Conservation (phyloP, 371 early-diverging fungal species). For the Rhizopus arrhizus region DNA sequence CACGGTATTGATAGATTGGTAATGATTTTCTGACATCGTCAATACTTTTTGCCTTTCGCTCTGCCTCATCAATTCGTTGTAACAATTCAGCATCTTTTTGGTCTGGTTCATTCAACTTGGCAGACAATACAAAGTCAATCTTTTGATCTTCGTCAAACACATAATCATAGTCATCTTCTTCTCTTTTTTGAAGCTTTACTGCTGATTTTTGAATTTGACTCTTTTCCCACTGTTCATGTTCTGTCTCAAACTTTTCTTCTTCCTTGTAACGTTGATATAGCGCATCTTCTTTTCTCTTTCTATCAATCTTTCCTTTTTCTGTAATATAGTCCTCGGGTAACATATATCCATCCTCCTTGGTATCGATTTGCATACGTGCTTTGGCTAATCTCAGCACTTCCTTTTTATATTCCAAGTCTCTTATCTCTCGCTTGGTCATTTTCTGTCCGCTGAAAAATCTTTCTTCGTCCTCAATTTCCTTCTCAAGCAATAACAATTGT, state of each 20-base stretch:
- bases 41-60: slow-evolving; percentile 77
- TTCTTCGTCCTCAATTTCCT: slow-evolving; percentile 88
- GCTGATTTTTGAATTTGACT: slow-evolving; percentile 76
- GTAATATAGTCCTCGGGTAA: slow-evolving; percentile 95
- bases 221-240: slow-evolving; percentile 95
- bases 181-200: slow-evolving; percentile 46
- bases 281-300: slow-evolving; percentile 86
- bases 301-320: slow-evolving; percentile 93
- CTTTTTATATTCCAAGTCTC: slow-evolving; percentile 80
- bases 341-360: slow-evolving; percentile 79
- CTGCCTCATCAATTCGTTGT: slow-evolving; percentile 67
- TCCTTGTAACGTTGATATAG: slow-evolving; percentile 91
- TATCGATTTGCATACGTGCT: slow-evolving; percentile 82
- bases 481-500: slow-evolving; percentile 73
- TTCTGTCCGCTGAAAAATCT: slow-evolving; percentile 74
- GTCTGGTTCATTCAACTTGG: slow-evolving; percentile 64
- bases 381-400: slow-evolving; percentile 80
- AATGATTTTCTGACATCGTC: slow-evolving; percentile 89
- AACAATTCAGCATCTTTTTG: slow-evolving; percentile 58
- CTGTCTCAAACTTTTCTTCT: slow-evolving; percentile 76
- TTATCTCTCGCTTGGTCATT: slow-evolving; percentile 77
- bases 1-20: slow-evolving; percentile 87
- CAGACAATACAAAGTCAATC: slow-evolving; percentile 88
- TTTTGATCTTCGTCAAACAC: slow-evolving; percentile 92
- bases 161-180: slow-evolving; percentile 87